Evolutionary conservation across 2,329 filamentous ascomycete genomes (phyloP), one percentile per base, ranked within the genome.

Genomic region (Phialophora tarda): DNA sequence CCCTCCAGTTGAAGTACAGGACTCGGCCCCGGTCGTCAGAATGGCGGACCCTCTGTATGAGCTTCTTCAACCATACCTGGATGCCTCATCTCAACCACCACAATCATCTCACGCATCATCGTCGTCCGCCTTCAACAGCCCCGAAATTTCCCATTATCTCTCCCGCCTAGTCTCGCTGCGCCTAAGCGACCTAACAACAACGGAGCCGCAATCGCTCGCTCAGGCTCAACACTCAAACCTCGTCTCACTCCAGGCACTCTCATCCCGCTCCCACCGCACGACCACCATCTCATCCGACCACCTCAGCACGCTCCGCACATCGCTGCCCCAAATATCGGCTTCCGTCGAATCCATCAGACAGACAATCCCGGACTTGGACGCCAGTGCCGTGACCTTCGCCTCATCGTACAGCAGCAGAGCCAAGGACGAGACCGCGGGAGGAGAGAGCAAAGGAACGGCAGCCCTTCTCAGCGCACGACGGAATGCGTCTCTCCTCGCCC

Each of bases 241-340:
- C 14, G 86, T 96, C 48, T 91, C 92, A 0, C 85, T 98, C 1
- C 95, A 99, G 77, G 86, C 88, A 0, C 87, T 98, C 58, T 94
- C 93, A 7, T 96, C 96, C 73, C 91, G 91, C 72, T 97, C 93
- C 0, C 90, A 97, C 78, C 91, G 90, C 75, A 85, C 89, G 21
- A 89, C 98, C 70, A 93, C 97, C 72, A 84, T 89, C 61, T 95
- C 94, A 3, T 89, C 91, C 24, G 86, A 88, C 72, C 89, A 91
- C 73, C 88, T 98, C 73, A 85, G 87, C n/a, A 88, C 88, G 10
- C 84, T 98, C 7, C 83, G 84, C 58, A 82, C 84, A n/a, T 86
- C 89, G 0, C 82, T 99, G n/a, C 91, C 92, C 0, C 78, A 82
- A 14, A 81, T 98, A 53, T 86, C 86, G 44, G 82, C 84, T 57